Evolutionary conservation across 2,329 filamentous ascomycete genomes (phyloP).

Genomic region (Harringtonia aguacate): DNA sequence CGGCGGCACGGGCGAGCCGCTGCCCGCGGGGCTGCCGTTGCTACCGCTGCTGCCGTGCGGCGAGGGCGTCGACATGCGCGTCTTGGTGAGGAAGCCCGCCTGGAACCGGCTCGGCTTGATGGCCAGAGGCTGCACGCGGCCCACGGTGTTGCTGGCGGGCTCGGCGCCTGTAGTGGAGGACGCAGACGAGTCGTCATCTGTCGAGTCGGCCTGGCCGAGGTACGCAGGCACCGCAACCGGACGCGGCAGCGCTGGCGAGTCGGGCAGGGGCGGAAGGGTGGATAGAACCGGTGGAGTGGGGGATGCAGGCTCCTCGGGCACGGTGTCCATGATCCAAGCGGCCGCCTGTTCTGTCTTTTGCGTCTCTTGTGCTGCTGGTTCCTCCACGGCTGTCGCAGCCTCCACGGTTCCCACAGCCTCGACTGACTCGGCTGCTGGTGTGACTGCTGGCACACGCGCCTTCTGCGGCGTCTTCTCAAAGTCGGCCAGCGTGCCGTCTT

Average conservation of each 20-base stretch:
- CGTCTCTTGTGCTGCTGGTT: too few species aligned
- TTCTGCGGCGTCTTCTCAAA: conserved; percentile 85
- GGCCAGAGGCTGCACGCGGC: conserved; percentile 31
- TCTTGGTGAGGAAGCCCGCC: conserved; percentile 68
- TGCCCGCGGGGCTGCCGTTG: conserved; percentile 18
- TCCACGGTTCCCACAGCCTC: too few species aligned
- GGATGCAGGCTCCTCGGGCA: conserved; percentile 1
- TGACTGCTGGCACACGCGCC: too few species aligned
- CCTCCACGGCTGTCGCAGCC: too few species aligned
- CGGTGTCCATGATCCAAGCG: conserved; percentile 6
- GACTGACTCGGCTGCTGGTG: too few species aligned
- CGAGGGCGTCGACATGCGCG: conserved; percentile 19
- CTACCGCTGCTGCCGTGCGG: not conserved
- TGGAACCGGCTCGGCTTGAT: conserved; percentile 70
- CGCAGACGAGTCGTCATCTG: conserved; percentile 4
- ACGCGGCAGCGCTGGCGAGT: conserved; percentile 35
- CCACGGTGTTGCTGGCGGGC: conserved; percentile 39
- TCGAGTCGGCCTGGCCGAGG: conserved; percentile 6
- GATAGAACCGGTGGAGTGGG: too few species aligned
- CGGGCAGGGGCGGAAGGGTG: not conserved
- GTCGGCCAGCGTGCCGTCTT: conserved; percentile 76
- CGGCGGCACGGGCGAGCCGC: conserved; percentile 53
- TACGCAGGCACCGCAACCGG: conserved; percentile 1
- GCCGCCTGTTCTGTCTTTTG: not conserved
- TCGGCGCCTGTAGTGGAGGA: conserved; percentile 38